phyloP scores from a whole-genome alignment of 305 asterid genomes.

The Fraxinus sp. region DNA sequence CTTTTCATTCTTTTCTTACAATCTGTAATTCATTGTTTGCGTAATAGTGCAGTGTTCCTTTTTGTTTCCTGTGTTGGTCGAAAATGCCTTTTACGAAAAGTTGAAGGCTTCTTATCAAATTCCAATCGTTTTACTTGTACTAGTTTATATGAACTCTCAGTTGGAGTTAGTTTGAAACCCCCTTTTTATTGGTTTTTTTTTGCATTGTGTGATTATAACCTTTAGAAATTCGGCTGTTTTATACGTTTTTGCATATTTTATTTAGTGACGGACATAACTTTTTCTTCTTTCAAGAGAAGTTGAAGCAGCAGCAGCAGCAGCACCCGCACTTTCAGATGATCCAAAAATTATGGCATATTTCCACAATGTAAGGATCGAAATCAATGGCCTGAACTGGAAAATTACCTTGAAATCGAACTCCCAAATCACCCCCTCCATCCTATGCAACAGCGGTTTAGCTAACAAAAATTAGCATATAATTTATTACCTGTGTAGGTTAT shows the following conservation, averaged over 20 bases:
- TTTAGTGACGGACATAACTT: not conserved
- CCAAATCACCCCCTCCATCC: slow-evolving; percentile 76
- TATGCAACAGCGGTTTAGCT: slow-evolving; percentile 39
- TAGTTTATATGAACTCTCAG: not conserved
- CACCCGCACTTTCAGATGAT: not conserved
- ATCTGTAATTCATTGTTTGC: slow-evolving; percentile 38
- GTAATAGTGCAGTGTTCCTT: slow-evolving; percentile 26
- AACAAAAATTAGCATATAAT: not conserved
- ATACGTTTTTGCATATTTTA: not conserved
- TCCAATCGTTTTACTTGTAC: not conserved
- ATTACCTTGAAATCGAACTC: slow-evolving; percentile 42
- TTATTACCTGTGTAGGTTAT: not conserved
- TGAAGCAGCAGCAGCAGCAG: not conserved
- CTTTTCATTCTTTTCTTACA: slow-evolving; percentile 25
- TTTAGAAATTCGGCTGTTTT: not conserved
- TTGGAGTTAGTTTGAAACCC: not conserved
- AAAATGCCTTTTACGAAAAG: slow-evolving; percentile 15
- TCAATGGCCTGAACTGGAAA: not conserved
- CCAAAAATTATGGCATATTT: not conserved
- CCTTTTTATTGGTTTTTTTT: not conserved
- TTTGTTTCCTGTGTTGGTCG: slow-evolving; percentile 14
- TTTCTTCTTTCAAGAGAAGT: not conserved
- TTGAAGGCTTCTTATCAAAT: not conserved
- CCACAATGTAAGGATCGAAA: not conserved
- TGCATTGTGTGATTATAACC: not conserved